Evolutionary conservation across 2,329 filamentous ascomycete genomes (phyloP), one percentile per base, ranked within the genome.

Genomic region (Sporothrix pseudoabietina): DNA sequence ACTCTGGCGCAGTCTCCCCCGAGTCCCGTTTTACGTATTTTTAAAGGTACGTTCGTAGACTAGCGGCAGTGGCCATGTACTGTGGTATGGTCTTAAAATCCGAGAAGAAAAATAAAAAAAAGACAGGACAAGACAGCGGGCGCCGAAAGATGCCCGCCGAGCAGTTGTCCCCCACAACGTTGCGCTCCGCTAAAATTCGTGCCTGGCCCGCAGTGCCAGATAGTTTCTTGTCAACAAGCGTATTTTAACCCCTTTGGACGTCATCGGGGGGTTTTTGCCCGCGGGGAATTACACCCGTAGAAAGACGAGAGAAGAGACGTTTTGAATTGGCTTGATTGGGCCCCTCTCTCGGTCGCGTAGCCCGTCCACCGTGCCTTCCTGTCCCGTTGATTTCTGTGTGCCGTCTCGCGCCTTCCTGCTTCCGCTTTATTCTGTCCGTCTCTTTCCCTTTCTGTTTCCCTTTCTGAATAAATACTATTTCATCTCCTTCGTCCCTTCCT

Each of bases 211-310:
- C 12, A 30, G 4, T 2, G 9, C 41, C 26, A 22, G 41, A 26
- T 63, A 35, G 39, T 26, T 16, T 32, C 12, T 2, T 61, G 8
- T 44, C 49, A n/a, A 2, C 30, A 35, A 59, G 66, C 71, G 26
- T 70, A 66, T 74, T 73, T 68, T 72, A 52, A 55, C 71, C 35
- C 16, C 10, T 14, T 68, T 74, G 71, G 44, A 44, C 69, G 61
- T 71, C 69, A 63, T 70, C 72, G 72, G 74, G 72, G 63, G 22
- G 3, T 3, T 44, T 75, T 73, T 61, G 54, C 65, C 73, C 73
- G 73, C 39, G n/a, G 61, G 39, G n/a, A 55, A 26, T 49, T 49
- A 26, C 26, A 1, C 2, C 26, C 26, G 26, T 26, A 16, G 44
- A 49, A 49, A 19, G 44, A 49, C 10, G 14, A 14, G 41, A 12